Evolutionary conservation across 768 basidiomycete genomes (phyloP).

Genomic region (Termitomyces heimii): DNA sequence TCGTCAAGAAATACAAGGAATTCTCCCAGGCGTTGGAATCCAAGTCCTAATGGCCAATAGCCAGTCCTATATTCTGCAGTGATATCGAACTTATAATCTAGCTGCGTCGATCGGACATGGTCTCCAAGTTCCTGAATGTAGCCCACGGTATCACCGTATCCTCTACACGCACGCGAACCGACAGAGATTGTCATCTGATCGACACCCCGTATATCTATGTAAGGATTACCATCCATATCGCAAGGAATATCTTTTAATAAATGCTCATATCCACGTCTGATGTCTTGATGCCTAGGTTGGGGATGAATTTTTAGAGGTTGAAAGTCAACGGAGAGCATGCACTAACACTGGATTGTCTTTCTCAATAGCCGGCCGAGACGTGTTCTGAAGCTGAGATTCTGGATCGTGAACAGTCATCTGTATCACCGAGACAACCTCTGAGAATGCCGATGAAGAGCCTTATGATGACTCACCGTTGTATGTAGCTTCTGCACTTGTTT

Average conservation of each 20-base stretch:
- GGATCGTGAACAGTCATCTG: background rate
- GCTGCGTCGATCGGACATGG: background rate
- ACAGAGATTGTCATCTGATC: background rate
- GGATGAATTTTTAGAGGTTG: background rate
- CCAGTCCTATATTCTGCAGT: background rate
- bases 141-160: background rate
- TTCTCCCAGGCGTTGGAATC: background rate
- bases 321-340: no score
- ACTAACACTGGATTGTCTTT: background rate
- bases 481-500: background rate
- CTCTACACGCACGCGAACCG: background rate
- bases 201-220: background rate
- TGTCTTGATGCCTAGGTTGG: no score
- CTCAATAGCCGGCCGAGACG: no score
- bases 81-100: background rate
- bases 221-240: background rate
- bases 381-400: background rate
- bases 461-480: background rate
- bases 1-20: background rate
- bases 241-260: background rate
- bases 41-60: background rate
- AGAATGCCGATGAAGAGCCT: background rate
- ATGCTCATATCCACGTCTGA: background rate
- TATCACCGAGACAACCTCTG: background rate
- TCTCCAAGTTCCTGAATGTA: background rate